Evolutionary conservation across 768 basidiomycete genomes (phyloP).

Genomic region (Goffeauzyma gilvescens): DNA sequence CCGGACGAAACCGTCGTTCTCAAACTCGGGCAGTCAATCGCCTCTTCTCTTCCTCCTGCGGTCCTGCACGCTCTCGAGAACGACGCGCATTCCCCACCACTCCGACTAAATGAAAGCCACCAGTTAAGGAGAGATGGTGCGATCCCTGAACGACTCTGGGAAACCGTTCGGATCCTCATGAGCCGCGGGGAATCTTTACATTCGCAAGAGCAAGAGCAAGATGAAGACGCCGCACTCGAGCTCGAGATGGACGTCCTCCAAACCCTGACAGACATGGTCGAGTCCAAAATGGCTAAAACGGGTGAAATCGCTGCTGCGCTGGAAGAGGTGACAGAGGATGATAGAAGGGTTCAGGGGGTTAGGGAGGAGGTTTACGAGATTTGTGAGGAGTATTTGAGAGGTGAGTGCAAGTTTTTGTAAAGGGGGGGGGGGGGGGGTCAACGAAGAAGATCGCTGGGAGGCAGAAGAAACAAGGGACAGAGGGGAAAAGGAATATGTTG

Average conservation of each 20-base stretch:
- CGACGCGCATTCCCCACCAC: conserved; percentile 15
- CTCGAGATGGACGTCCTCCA: conserved; percentile 51
- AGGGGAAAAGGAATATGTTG: no score
- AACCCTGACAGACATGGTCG: conserved; percentile 49
- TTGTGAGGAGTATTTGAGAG: conserved; percentile 50
- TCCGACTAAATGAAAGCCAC: conserved; percentile 39
- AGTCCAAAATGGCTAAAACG: conserved; percentile 22
- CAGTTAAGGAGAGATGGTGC: conserved; percentile 18
- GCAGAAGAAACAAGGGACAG: no score
- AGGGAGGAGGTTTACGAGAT: conserved; percentile 46
- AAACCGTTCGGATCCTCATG: conserved; percentile 28
- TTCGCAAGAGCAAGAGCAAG: conserved; percentile 18
- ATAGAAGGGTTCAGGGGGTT: conserved; percentile 17
- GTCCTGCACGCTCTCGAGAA: conserved; percentile 28
- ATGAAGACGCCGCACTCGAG: conserved; percentile 35
- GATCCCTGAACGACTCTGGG: conserved; percentile 23
- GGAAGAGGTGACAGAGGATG: conserved; percentile 4
- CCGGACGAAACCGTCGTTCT: conserved; percentile 73
- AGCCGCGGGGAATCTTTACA: conserved; percentile 23
- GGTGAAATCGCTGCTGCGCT: conserved; percentile 7
- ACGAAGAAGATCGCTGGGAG: no score
- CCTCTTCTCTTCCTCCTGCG: conserved; percentile 9
- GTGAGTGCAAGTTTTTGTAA: no score
- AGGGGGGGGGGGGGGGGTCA: no score
- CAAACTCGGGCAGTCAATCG: conserved; percentile 43